A percentile compares a stretch with the other conserved stretches of the same genome.
Conservation (phyloP, 2,329 filamentous ascomycete genomes). For the Fusarium xylarioides region DNA sequence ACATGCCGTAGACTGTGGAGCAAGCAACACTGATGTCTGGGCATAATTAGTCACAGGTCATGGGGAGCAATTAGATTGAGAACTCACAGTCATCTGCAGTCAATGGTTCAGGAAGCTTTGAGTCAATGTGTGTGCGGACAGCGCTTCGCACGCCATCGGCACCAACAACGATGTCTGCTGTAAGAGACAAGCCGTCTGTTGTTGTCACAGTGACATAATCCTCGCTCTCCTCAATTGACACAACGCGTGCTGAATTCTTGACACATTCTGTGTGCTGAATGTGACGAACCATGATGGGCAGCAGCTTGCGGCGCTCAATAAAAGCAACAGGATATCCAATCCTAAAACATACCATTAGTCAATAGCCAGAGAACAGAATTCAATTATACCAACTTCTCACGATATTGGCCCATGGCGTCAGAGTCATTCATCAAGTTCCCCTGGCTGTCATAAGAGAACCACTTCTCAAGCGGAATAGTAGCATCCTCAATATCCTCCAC, state of each 20-base stretch:
- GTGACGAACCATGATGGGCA: not conserved
- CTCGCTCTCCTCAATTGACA: not conserved
- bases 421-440: not conserved
- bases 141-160: not conserved
- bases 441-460: not conserved
- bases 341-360: not conserved
- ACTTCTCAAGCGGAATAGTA: not conserved
- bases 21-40: not conserved
- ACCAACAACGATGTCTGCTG: not conserved
- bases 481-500: not conserved
- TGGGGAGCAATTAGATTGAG: fast-evolving
- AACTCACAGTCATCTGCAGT: not conserved
- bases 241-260: not conserved
- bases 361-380: not conserved
- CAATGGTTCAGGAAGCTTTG: not conserved
- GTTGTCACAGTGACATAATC: not conserved
- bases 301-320: not conserved
- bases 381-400: not conserved
- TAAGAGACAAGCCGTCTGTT: not conserved
- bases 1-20: not conserved
- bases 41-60: fast-evolving
- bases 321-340: not conserved
- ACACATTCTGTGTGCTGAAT: not conserved
- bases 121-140: not conserved
- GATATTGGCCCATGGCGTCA: not conserved